Percentiles rank a stretch among this genome's conserved stretches.
Conservation (phyloP, 768 basidiomycete genomes). For the Termitomyces sp. region DNA sequence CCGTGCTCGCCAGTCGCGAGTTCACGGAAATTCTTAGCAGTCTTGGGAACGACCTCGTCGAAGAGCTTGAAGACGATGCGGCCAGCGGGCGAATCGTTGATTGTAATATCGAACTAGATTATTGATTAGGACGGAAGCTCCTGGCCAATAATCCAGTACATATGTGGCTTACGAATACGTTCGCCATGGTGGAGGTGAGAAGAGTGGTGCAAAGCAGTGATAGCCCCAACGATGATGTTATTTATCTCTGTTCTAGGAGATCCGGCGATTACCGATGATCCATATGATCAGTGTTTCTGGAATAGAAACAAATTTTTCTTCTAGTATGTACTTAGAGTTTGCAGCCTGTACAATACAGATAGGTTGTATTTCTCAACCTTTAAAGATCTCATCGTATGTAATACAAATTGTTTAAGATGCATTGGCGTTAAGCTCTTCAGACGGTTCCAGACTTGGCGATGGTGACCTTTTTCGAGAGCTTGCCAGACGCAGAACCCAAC, state of each 20-base stretch:
- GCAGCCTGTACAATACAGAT: neutral
- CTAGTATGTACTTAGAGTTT: neutral
- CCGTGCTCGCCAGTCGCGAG: conserved; percentile 73
- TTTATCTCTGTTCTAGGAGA: conserved; percentile 12
- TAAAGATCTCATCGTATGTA: neutral
- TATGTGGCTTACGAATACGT: conserved; percentile 32
- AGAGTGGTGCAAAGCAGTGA: conserved; percentile 7
- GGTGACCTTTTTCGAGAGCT: conserved; percentile 36
- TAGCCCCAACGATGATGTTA: conserved; percentile 10
- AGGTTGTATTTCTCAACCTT: neutral
- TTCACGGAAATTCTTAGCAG: conserved; percentile 83
- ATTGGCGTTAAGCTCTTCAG: conserved; percentile 12
- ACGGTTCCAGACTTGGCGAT: conserved; percentile 55
- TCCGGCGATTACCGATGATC: conserved; percentile 10
- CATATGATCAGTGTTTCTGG: neutral
- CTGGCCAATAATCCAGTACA: neutral
- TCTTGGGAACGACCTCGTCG: conserved; percentile 72
- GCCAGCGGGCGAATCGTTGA: conserved; percentile 34
- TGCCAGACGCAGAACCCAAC: conserved; percentile 32
- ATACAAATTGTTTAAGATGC: neutral
- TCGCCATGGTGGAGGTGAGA: conserved; percentile 21
- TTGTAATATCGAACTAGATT: conserved; percentile 60
- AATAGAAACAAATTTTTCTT: neutral
- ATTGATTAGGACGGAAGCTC: neutral
- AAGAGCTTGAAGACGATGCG: conserved; percentile 82